Base-by-base conservation (phyloP, 768 basidiomycete species). In the Termitomyces sp. region DNA sequence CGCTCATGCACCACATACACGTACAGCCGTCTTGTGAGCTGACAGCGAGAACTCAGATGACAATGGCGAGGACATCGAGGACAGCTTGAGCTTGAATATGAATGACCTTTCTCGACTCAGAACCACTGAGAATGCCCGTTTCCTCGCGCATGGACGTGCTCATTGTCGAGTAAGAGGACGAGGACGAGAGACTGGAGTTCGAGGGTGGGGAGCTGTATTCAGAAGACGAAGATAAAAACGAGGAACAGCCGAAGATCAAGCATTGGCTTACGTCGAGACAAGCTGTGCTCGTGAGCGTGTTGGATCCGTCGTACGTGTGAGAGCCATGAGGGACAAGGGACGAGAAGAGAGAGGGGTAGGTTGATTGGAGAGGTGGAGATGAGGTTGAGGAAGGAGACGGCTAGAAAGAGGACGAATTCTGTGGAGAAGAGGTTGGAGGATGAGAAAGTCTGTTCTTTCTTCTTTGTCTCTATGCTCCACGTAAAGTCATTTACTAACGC, bases 301-400 rank as follows among this genome's bases (percentile, higher is more conserved):
- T 85, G 3, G 87, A n/a, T n/a, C n/a, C n/a, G n/a, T n/a, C n/a
- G n/a, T n/a, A n/a, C n/a, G n/a, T n/a, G n/a, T n/a, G n/a, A n/a
- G n/a, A n/a, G n/a, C n/a, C n/a, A n/a, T n/a, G n/a, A n/a, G n/a
- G n/a, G n/a, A n/a, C n/a, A n/a, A n/a, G n/a, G n/a, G n/a, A n/a
- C n/a, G n/a, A n/a, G n/a, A n/a, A n/a, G n/a, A n/a, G n/a, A n/a
- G n/a, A n/a, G n/a, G n/a, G n/a, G n/a, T n/a, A n/a, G n/a, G n/a
- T n/a, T n/a, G n/a, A n/a, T n/a, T n/a, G n/a, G n/a, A n/a, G n/a
- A n/a, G n/a, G n/a, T n/a, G n/a, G n/a, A n/a, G n/a, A n/a, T n/a
- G n/a, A n/a, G n/a, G n/a, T n/a, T n/a, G n/a, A n/a, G n/a, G 27
- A 89, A 93, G 63, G 93, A 95, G 68, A 91, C 88, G 0, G 89